Conservation (phyloP, 306 rosid genomes). For the Prunus davidiana region DNA sequence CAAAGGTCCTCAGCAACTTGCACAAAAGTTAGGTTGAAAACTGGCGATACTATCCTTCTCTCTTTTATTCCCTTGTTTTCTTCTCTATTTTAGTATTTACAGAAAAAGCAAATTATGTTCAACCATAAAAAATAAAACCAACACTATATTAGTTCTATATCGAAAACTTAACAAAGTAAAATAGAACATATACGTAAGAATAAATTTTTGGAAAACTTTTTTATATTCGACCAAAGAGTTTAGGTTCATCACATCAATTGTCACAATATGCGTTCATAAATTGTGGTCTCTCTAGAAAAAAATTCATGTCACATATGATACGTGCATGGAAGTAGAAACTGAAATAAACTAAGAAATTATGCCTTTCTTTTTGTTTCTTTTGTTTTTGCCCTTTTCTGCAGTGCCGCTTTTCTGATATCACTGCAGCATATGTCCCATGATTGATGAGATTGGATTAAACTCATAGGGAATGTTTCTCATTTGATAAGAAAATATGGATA, state of each 20-base stretch:
- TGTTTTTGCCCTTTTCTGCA: too few species aligned
- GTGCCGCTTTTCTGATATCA: too few species aligned
- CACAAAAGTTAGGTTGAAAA: conserved; percentile 9
- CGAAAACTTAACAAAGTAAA: too few species aligned
- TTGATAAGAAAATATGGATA: conserved; percentile 2
- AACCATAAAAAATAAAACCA: neutral
- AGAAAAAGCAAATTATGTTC: neutral
- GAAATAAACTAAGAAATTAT: too few species aligned
- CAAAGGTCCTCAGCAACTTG: conserved; percentile 27
- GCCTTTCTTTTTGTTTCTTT: too few species aligned
- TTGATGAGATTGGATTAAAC: too few species aligned
- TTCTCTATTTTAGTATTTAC: neutral
- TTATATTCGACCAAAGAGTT: neutral
- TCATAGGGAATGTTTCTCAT: neutral
- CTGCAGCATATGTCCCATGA: too few species aligned
- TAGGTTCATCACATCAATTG: neutral
- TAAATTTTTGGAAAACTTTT: neutral
- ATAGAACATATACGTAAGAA: neutral
- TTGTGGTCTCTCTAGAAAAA: neutral
- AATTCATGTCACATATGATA: neutral
- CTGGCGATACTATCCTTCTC: neutral
- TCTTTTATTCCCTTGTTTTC: neutral
- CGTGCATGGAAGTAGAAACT: too few species aligned
- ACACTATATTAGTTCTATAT: neutral
- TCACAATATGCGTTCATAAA: neutral